Percentiles rank a stretch among this genome's conserved stretches.
Evolutionary conservation across 129 eudicot genomes (phyloP).

Genomic region (Helichrysum umbraculigerum): DNA sequence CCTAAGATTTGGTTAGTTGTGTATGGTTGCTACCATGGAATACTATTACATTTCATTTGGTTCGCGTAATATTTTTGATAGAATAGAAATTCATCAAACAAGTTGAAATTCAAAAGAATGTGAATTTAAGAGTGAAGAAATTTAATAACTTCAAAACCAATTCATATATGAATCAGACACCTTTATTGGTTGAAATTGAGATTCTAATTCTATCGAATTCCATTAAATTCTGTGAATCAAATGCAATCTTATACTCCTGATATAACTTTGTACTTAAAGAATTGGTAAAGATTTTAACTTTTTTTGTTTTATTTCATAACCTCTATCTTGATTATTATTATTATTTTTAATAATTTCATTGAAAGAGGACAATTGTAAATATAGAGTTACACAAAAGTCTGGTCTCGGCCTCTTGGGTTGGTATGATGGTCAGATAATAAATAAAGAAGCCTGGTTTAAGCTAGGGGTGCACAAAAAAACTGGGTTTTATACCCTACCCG

Average conservation of each 20-base stretch:
- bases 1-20: slow-evolving; percentile 10
- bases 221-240: no score
- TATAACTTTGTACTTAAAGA: neutral
- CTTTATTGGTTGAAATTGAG: no score
- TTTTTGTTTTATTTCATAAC: slow-evolving; percentile 19
- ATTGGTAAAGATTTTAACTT: neutral
- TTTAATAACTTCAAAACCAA: no score
- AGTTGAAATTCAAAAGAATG: no score
- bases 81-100: no score
- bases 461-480: no score
- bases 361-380: neutral
- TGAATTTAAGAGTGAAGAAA: no score
- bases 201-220: no score
- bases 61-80: no score
- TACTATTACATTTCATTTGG: neutral
- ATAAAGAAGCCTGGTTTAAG: no score
- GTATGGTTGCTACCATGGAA: neutral
- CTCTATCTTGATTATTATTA: neutral
- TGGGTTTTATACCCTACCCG: no score
- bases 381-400: neutral
- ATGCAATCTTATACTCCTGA: neutral
- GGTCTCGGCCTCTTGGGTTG: neutral
- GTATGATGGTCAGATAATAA: neutral
- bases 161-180: no score
- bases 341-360: neutral